Evolutionary conservation across 805 yeast genomes (phyloP).

Genomic region (Metschnikowia sp.): DNA sequence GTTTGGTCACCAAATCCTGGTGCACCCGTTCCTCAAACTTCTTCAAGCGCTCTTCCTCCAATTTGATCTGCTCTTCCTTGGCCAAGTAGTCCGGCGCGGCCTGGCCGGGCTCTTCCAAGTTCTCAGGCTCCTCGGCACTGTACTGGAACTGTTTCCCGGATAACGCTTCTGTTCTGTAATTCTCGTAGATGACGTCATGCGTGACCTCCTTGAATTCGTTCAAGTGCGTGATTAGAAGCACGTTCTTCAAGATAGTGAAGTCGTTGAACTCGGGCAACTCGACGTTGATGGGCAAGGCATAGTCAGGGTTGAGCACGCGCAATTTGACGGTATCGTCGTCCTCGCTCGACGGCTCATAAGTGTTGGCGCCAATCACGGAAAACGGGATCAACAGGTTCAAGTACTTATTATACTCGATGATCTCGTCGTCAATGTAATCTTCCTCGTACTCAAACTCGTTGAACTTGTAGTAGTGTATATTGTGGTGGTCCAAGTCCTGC

Average conservation of each 20-base stretch:
- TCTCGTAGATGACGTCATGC: conserved; percentile 82
- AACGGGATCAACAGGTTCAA: conserved; percentile 64
- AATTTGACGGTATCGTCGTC: conserved; percentile 48
- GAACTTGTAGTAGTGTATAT: conserved; percentile 72
- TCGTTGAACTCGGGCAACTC: conserved; percentile 77
- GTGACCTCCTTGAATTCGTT: conserved; percentile 87
- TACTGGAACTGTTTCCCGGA: conserved; percentile 56
- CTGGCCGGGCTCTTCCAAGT: conserved; percentile 11
- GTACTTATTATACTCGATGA: conserved; percentile 61
- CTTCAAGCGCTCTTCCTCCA: conserved; percentile 84
- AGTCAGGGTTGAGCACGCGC: conserved; percentile 44
- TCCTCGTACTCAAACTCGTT: conserved; percentile 55
- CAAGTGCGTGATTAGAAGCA: conserved; percentile 77
- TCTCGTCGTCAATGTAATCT: conserved; percentile 56
- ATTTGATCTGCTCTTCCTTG: conserved; percentile 85
- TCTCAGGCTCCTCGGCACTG: conserved; percentile 18
- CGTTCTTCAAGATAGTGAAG: conserved; percentile 74
- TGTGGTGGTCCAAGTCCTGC: conserved; percentile 71
- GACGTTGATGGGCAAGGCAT: conserved; percentile 56
- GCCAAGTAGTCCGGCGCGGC: conserved; percentile 35
- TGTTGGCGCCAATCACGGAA: conserved; percentile 67
- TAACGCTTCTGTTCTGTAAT: conserved; percentile 83
- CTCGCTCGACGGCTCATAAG: conserved; percentile 41
- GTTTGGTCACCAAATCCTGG: conserved; percentile 74
- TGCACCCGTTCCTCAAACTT: conserved; percentile 88